These are phyloP conservation scores for Neohortaea acidophila DNA, from an alignment of 495 filamentous ascomycete genomes.

Conservation along the genomic window DNA sequence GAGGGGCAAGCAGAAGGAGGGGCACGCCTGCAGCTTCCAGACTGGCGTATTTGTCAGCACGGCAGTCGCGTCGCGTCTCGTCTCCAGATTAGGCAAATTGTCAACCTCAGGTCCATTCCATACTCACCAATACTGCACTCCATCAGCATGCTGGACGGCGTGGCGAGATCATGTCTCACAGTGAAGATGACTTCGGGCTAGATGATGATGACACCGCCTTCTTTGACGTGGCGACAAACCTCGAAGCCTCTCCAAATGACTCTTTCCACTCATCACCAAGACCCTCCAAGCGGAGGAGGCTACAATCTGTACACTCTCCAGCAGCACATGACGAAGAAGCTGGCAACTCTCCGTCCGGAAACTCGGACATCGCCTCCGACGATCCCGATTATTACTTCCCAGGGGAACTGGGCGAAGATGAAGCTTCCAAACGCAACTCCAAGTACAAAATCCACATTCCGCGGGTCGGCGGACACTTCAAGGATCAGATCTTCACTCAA, in stretches of 20 bases:
- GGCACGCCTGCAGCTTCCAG: no score
- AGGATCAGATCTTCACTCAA: constrained; percentile 22
- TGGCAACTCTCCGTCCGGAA: no score
- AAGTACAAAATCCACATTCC: constrained; percentile 23
- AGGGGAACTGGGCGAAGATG: constrained; percentile 5
- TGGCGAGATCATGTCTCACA: constrained; percentile 18
- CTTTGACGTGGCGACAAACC: constrained; percentile 23
- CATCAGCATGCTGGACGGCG: no score
- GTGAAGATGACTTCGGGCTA: constrained; percentile 25
- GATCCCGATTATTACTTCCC: constrained; percentile 13
- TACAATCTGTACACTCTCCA: no score
- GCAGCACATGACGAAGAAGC: no score
- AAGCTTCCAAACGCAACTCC: constrained; percentile 10
- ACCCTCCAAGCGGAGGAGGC: constrained; percentile 10
- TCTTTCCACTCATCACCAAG: constrained; percentile 9
- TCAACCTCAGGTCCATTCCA: no score
- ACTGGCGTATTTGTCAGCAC: no score
- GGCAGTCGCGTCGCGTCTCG: no score
- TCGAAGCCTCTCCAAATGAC: constrained; percentile 19
- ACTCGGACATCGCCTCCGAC: no score
- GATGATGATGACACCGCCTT: constrained; percentile 23
- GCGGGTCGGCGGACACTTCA: constrained; percentile 9
- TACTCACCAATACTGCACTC: no score
- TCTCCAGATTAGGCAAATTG: no score
- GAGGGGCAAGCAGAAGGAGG: no score